A percentile compares a stretch with the other conserved stretches of the same genome.
These are phyloP conservation scores for Rhizopogon vesiculosus DNA, from an alignment of 768 basidiomycete genomes.

Conservation along the genomic window DNA sequence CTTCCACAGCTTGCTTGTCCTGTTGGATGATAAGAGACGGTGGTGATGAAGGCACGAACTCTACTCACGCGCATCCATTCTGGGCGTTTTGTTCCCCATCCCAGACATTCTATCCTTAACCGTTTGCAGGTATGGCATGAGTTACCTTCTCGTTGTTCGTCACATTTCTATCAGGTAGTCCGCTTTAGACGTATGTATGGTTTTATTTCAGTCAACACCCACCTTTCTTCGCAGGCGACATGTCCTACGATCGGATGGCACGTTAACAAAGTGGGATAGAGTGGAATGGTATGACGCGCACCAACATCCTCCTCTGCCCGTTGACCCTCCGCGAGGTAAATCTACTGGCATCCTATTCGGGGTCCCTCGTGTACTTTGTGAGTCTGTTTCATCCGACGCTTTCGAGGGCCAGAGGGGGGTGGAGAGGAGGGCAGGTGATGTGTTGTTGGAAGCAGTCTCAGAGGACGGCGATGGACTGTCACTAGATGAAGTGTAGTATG, in stretches of 20 bases:
- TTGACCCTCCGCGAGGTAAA: slow-evolving; percentile 47
- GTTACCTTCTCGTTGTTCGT: slow-evolving; percentile 77
- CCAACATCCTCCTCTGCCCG: slow-evolving; percentile 79
- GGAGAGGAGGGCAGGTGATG: slow-evolving; percentile 39
- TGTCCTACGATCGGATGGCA: slow-evolving; percentile 47
- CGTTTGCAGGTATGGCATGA: slow-evolving; percentile 80
- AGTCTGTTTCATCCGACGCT: slow-evolving; percentile 29
- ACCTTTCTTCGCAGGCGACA: slow-evolving; percentile 83
- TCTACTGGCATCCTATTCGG: slow-evolving; percentile 44
- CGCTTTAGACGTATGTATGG: not conserved
- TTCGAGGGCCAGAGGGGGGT: slow-evolving; percentile 32
- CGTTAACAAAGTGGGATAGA: not conserved
- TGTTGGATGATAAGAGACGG: slow-evolving; percentile 27
- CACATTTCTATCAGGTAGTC: slow-evolving; percentile 64
- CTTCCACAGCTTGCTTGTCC: slow-evolving; percentile 81
- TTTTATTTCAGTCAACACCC: slow-evolving; percentile 14
- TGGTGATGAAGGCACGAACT: not conserved
- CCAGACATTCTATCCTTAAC: slow-evolving; percentile 75
- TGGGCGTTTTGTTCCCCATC: slow-evolving; percentile 82
- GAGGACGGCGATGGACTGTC: slow-evolving; percentile 47
- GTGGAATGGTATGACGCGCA: slow-evolving; percentile 32
- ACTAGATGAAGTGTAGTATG: slow-evolving; percentile 43
- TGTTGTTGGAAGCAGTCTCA: slow-evolving; percentile 36
- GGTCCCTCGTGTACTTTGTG: slow-evolving; percentile 29
- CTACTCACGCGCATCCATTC: slow-evolving; percentile 80